Evolutionary conservation across 257 asterid species (phyloP).

Genomic region (Przewalskia tangutica): DNA sequence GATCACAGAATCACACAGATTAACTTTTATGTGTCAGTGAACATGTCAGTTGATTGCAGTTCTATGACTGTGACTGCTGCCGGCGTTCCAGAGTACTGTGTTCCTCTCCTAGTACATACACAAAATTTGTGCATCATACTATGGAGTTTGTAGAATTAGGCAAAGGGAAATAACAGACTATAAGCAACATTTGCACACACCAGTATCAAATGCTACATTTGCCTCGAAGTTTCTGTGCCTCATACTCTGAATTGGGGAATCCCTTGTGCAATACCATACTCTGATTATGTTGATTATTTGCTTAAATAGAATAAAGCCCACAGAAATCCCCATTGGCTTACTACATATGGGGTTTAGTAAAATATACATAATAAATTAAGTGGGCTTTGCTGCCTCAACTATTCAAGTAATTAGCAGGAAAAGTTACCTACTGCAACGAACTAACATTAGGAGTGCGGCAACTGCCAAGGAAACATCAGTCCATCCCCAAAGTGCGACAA

Average conservation of each 20-base stretch:
- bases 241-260: background rate
- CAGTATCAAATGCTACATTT: background rate
- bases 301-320: background rate
- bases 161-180: background rate
- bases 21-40: background rate
- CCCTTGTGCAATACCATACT: background rate
- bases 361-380: background rate
- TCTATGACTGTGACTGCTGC: background rate
- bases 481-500: conserved; percentile 97
- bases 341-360: background rate
- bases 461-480: conserved; percentile 60
- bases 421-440: conserved; percentile 71
- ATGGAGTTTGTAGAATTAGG: background rate
- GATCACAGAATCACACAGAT: background rate
- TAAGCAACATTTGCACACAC: background rate
- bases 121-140: background rate
- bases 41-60: background rate
- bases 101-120: background rate
- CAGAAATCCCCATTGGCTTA: background rate
- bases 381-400: conserved; percentile 1
- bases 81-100: background rate
- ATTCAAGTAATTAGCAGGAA: conserved; percentile 3
- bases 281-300: background rate
- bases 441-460: conserved; percentile 61
- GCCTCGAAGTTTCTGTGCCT: background rate